Evolutionary conservation across 2,329 filamentous ascomycete genomes (phyloP), one percentile per base, ranked within the genome.

Genomic region (Aspergillus thermomutatus): DNA sequence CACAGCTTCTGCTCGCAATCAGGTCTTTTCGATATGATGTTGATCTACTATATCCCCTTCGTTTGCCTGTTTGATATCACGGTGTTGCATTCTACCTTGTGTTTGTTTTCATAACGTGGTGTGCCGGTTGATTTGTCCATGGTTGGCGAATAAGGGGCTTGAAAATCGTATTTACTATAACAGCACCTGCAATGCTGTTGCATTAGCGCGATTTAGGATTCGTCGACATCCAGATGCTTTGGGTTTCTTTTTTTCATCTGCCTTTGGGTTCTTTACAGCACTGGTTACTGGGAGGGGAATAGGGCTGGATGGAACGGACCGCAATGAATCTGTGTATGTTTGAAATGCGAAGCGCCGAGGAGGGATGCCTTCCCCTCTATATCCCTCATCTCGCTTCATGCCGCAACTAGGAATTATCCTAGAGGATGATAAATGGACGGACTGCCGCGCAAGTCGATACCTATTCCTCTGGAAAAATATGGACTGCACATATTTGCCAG

Each of bases 1-100:
- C 53, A 52, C 31, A 37, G 31, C 40, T 52, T 47, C 25, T 14
- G 49, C 26, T 45, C 37, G 49, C 19, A 26, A 31, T 14, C 27
- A 47, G 48, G 57, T 27, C 26, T 45, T 9, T 31, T 41, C 47
- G 51, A 27, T 41, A 47, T 60, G 57, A 52, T 59, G 54, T 61
- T 52, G 53, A 59, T 59, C 43, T 57, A 57, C 34, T 50, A 50
- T 51, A 27, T 60, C 46, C 54, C 59, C 54, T 53, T 53, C 57
- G 53, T 56, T 55, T 52, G 50, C 55, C 47, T 49, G 45, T 52
- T 55, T 56, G 41, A 21, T 28, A 47, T 50, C 45, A 55, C 27
- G 54, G 40, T 28, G 51, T 52, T 53, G 58, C 53, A 46, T 53
- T 52, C 50, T 47, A 50, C 31, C 49, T 58, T 58, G 52, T 28